Evolutionary conservation across 2,329 filamentous ascomycete genomes (phyloP), one percentile per base, ranked within the genome.

Genomic region (Ophiosphaerella narmari): DNA sequence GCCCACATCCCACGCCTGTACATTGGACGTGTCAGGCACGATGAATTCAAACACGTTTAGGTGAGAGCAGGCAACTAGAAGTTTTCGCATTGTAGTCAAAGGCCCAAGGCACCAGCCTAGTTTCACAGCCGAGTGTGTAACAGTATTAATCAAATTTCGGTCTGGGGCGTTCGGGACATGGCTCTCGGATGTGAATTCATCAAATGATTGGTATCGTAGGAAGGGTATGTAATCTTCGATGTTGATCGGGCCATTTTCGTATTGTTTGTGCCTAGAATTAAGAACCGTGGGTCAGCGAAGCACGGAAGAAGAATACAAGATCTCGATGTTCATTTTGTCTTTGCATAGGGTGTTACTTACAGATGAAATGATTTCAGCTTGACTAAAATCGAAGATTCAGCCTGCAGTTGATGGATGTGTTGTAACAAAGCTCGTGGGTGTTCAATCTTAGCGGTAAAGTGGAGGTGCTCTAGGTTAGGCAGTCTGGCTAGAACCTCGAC

Each of bases 321-420:
- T 21, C 18, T 21, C 4, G 18, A 21, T 21, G 18, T 5, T 21
- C 18, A 21, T 21, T 21, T 21, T 21, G 18, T 21, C 4, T 4
- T 21, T 21, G 18, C 18, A 21, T 4, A 4, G 18, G 26, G 26
- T 12, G 8, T n/a, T 4, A 33, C 45, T 11, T 38, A 54, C 46
- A 54, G 13, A 33, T 40, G 39, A n/a, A 56, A 47, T 7, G 46
- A 54, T 26, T 48, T 47, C 43, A 46, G 44, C n/a, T 18, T 50
- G 5, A 34, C 29, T 14, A 46, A 39, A 31, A 52, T 41, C 11
- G 29, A 32, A 11, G 13, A 18, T 37, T 43, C 40, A 32, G 9
- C 31, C 18, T 44, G 45, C 29, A 50, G 35, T 21, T 42, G 41
- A 48, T 48, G 46, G 18, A 47, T 41, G 6, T 39, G 24, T 16